These are phyloP conservation scores for Cadophora sp. DNA, from an alignment of 2,329 filamentous ascomycete species.

Conservation along the genomic window DNA sequence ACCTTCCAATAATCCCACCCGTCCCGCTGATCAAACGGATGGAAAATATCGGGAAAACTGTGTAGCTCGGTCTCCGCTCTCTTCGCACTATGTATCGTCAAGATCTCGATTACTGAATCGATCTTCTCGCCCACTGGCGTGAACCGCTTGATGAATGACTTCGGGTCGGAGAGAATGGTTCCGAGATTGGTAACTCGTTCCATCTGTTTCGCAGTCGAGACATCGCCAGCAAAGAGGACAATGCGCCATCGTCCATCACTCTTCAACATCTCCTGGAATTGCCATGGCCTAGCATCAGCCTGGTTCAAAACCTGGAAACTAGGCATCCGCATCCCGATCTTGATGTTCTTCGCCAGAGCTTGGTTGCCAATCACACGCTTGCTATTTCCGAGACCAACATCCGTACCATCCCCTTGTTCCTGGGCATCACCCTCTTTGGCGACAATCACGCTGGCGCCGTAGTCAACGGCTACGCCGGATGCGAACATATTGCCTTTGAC, in stretches of 20 bases:
- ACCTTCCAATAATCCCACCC: conserved; percentile 65
- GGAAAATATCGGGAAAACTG: conserved; percentile 57
- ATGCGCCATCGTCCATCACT: conserved; percentile 65
- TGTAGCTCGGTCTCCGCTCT: conserved; percentile 56
- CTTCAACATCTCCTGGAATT: conserved; percentile 62
- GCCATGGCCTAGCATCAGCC: conserved; percentile 57
- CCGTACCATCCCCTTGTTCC: conserved; percentile 55
- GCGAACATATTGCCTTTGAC: conserved; percentile 66
- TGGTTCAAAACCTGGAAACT: conserved; percentile 67
- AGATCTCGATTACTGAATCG: conserved; percentile 61
- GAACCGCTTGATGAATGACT: conserved; percentile 52
- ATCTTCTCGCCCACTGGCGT: conserved; percentile 49
- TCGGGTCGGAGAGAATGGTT: conserved; percentile 46
- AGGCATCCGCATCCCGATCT: conserved; percentile 62
- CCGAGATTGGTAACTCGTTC: conserved; percentile 56
- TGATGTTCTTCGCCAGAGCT: conserved; percentile 38
- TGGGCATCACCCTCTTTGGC: conserved; percentile 55
- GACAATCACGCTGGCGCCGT: conserved; percentile 61
- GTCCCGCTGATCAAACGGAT: conserved; percentile 51
- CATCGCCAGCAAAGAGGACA: conserved; percentile 66
- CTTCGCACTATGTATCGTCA: conserved; percentile 64
- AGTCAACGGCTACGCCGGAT: conserved; percentile 63
- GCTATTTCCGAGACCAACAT: conserved; percentile 57
- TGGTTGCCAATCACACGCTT: conserved; percentile 57
- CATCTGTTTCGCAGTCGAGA: conserved; percentile 53